Base-by-base conservation (phyloP, 371 early-diverging fungal genomes). In the Zychaea mexicana region DNA sequence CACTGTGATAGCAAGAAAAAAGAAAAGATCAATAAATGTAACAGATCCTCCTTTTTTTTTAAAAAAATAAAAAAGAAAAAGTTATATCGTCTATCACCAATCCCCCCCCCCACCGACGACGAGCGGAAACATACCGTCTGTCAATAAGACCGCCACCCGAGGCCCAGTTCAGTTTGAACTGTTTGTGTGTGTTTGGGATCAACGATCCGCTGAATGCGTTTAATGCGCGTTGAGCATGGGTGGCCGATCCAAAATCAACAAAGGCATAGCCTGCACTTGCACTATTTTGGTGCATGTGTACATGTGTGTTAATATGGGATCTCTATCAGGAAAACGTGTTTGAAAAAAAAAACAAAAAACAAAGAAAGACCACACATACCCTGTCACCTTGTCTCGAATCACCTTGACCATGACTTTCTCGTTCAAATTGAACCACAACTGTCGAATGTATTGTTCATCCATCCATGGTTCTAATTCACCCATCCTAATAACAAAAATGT, bases 381-480 rank as follows among this genome's bases (percentile, higher is more conserved):
- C 87, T 26, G 90, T 84, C 56, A 79, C 26, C 77, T 67, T 71
- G 76, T 97, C 94, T 89, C 94, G 74, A 90, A 91, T 93, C 45
- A 93, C 83, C 74, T 96, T 96, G 55, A 95, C 94, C 10, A 85
- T 73, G 6, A 93, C 92, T 32, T 72, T 62, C 69, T 92, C 91
- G 28, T 92, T 92, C 32, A 86, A 57, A 21, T 67, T 72, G 27
- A 72, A 79, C 94, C 94, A 94, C 4, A 90, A 65, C 68, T 88
- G 84, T 22, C 82, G 77, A 52, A 94, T 74, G 73, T 79, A 93
- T 53, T 78, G 80, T 61, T 94, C 94, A 70, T 92, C 92, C 94
- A 92, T 92, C 92, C 93, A 92, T 7, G 85, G 81, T 64, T 93
- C 93, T 19, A 94, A 78, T 62, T 92, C 92, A 49, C 92, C 92